Percentiles rank a stretch among this genome's conserved stretches.
Conservation (phyloP, 192 early-diverging fungal genomes). For the Coemansia sp. region DNA sequence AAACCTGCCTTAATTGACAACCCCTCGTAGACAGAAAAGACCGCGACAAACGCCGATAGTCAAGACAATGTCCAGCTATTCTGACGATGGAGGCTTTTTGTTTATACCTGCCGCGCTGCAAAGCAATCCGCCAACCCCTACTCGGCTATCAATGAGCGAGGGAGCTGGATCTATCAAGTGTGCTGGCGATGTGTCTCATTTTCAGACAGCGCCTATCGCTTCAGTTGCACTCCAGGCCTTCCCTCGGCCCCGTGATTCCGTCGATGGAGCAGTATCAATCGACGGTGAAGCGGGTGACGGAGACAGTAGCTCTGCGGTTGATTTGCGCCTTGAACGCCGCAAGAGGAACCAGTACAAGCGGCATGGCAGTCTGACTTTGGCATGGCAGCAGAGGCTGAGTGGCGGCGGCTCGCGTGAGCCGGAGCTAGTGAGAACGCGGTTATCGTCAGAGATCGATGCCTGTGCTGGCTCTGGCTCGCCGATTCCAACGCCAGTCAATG, state of each 20-base stretch:
- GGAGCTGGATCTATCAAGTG: neutral
- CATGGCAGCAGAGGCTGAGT: conserved; percentile 33
- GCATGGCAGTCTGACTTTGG: conserved; percentile 49
- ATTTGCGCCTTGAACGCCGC: conserved; percentile 39
- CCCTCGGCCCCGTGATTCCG: conserved; percentile 33
- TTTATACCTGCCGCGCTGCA: conserved; percentile 45
- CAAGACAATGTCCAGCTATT: conserved; percentile 3
- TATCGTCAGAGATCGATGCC: conserved; percentile 20
- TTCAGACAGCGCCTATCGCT: neutral
- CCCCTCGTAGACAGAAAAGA: neutral
- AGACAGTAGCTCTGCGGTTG: conserved; percentile 3
- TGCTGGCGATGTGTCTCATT: conserved; percentile 1
- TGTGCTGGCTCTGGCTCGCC: conserved; percentile 15
- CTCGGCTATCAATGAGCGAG: conserved; percentile 26
- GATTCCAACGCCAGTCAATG: conserved; percentile 24
- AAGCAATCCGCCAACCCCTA: conserved; percentile 39
- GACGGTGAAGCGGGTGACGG: neutral
- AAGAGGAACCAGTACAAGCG: conserved; percentile 50
- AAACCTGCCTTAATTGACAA: neutral
- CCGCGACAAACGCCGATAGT: neutral
- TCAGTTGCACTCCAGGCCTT: conserved; percentile 21
- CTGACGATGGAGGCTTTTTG: conserved; percentile 12
- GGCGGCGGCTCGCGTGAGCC: conserved; percentile 9
- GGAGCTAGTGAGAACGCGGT: conserved; percentile 11
- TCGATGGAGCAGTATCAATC: conserved; percentile 12